These are phyloP conservation scores for Sicyos baderoa DNA, from an alignment of 306 rosid genomes.

Conservation along the genomic window DNA sequence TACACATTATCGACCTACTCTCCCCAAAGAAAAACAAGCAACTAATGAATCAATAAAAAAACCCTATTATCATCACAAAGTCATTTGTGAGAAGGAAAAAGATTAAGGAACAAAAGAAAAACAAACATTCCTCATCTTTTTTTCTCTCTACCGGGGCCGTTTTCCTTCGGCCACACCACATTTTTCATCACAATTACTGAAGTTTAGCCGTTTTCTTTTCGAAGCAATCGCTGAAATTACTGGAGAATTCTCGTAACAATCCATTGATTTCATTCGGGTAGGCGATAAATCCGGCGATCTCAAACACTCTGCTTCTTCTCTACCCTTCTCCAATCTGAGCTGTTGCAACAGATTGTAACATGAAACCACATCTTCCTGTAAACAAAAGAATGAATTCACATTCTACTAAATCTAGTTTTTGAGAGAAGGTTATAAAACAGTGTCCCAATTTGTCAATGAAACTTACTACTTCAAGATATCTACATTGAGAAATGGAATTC, in stretches of 20 bases:
- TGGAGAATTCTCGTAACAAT: constrained; percentile 31
- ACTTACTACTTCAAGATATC: constrained; percentile 51
- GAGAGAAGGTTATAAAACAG: not conserved
- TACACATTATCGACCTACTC: too few relatives aligned
- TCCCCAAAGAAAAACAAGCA: constrained; percentile 2
- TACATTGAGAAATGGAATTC: constrained; percentile 35
- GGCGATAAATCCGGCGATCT: constrained; percentile 30
- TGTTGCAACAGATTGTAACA: constrained; percentile 47
- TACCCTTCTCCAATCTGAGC: constrained; percentile 28
- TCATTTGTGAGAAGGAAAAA: constrained; percentile 11
- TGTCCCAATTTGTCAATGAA: not conserved
- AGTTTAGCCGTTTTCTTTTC: constrained; percentile 52
- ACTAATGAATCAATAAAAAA: not conserved
- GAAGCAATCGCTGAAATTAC: constrained; percentile 29
- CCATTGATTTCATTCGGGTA: constrained; percentile 23
- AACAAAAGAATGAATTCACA: not conserved
- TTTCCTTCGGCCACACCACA: constrained; percentile 26
- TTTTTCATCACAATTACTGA: constrained; percentile 32
- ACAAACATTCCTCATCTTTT: not conserved
- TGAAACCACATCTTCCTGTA: constrained; percentile 48
- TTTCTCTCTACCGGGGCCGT: constrained; percentile 25
- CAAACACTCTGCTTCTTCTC: constrained; percentile 22
- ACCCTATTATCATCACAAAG: constrained; percentile 14
- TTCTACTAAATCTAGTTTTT: not conserved
- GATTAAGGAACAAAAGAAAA: too few relatives aligned